Conservation (phyloP, 305 asterid species). For the Caryopteris hybrid region DNA sequence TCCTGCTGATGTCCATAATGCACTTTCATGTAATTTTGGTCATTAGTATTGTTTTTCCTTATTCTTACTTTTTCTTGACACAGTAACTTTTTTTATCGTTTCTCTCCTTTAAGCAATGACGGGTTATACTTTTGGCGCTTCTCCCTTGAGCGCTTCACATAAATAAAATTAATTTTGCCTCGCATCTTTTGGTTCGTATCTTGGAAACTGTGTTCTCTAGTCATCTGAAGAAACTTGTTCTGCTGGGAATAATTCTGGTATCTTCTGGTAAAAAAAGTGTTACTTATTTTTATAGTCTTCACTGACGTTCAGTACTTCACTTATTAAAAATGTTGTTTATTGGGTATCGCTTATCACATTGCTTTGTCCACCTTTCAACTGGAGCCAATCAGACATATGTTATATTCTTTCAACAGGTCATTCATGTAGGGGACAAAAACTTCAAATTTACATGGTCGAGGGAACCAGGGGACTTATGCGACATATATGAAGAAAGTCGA, state of each 20-base stretch:
- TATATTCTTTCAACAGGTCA: conserved; percentile 48
- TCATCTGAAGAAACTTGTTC: not conserved
- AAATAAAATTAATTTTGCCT: not conserved
- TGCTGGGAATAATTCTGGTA: not conserved
- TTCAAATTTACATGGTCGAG: conserved; percentile 90
- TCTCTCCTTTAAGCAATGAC: not conserved
- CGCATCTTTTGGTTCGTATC: not conserved
- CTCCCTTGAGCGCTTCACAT: conserved; percentile 1
- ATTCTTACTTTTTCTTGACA: not conserved
- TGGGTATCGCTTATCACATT: not conserved
- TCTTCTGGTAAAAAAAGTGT: not conserved
- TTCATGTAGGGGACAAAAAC: conserved; percentile 81
- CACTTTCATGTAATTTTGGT: not conserved
- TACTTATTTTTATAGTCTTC: not conserved
- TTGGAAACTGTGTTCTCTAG: conserved; percentile 6
- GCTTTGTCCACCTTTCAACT: conserved; percentile 3
- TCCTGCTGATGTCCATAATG: not conserved
- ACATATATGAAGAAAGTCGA: conserved; percentile 85
- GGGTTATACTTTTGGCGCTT: not conserved
- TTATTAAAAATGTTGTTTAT: not conserved
- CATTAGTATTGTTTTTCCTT: not conserved
- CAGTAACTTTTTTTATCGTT: not conserved
- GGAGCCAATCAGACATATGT: not conserved
- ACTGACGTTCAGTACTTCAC: not conserved
- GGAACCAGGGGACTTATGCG: conserved; percentile 86